These are phyloP conservation scores for Alternaria postmessia DNA, from an alignment of 2,329 filamentous ascomycete species.

Conservation along the genomic window DNA sequence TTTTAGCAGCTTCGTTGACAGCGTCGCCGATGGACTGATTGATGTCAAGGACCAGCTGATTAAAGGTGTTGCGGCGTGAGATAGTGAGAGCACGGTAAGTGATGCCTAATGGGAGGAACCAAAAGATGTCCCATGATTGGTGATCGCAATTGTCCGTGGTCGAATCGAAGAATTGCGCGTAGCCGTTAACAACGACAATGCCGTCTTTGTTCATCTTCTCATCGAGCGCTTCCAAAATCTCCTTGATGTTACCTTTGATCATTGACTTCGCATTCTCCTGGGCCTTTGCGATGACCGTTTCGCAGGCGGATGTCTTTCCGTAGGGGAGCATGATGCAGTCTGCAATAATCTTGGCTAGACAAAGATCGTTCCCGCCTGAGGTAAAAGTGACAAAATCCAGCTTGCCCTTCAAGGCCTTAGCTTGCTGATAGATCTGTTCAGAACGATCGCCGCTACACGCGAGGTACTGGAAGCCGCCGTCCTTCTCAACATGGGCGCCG, in stretches of 20 bases:
- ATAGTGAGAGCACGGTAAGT: no score
- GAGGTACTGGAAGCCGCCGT: constrained; percentile 13
- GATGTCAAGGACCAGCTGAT: constrained; percentile 12
- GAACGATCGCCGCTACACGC: constrained; percentile 13
- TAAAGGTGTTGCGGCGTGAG: background rate
- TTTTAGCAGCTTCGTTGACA: background rate
- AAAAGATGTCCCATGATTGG: constrained; percentile 2
- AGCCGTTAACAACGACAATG: constrained; percentile 8
- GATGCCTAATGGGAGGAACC: background rate
- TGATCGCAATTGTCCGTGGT: constrained; percentile 5
- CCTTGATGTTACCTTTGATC: background rate
- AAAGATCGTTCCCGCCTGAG: constrained; percentile 4
- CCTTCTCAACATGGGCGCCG: constrained; percentile 4
- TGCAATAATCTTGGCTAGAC: background rate
- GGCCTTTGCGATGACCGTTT: constrained; percentile 9
- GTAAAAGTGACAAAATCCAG: constrained; percentile 14
- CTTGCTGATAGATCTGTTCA: constrained; percentile 8
- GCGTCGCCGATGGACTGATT: background rate
- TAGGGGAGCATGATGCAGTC: constrained; percentile 14
- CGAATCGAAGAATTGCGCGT: constrained; percentile 6
- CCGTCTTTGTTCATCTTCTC: constrained; percentile 13
- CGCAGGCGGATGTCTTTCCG: constrained; percentile 1
- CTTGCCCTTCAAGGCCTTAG: background rate
- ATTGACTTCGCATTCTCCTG: constrained; percentile 8
- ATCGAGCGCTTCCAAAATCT: constrained; percentile 7